These are phyloP conservation scores for Combretum micranthum DNA, from an alignment of 345 rosid genomes.

Conservation along the genomic window DNA sequence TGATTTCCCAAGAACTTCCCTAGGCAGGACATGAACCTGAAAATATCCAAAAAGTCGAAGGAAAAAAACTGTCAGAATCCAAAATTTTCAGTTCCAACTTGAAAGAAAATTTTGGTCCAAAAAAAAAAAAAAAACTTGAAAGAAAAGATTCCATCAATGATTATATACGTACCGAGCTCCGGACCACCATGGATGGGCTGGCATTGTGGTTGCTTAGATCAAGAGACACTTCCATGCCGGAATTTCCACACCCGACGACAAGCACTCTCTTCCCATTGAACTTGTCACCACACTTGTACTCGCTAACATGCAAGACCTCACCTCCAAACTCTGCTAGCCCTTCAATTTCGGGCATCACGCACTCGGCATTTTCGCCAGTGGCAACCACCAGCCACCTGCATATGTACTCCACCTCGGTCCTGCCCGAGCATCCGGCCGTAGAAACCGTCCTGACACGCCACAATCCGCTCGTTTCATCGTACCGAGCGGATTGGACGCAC, in stretches of 20 bases:
- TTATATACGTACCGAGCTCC: conserved; percentile 26
- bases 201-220: conserved; percentile 45
- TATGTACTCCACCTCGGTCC: conserved; percentile 30
- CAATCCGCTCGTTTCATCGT: conserved; percentile 24
- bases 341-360: conserved; percentile 37
- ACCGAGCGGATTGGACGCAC: conserved; percentile 31
- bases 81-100: background rate
- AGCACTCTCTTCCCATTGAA: conserved; percentile 33
- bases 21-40: conserved; percentile 64
- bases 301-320: conserved; percentile 31
- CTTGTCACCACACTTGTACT: conserved; percentile 32
- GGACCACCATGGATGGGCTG: conserved; percentile 38
- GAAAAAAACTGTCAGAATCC: background rate
- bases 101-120: no score
- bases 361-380: conserved; percentile 48
- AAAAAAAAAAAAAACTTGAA: no score
- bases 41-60: background rate
- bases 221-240: conserved; percentile 51
- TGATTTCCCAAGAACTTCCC: conserved; percentile 55
- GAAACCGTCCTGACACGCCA: conserved; percentile 36
- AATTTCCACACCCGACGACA: conserved; percentile 55
- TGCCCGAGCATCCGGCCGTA: background rate
- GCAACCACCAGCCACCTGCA: conserved; percentile 53
- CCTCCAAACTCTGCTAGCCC: conserved; percentile 35
- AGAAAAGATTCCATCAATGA: background rate